Percentiles rank a stretch among this genome's conserved stretches.
These are phyloP conservation scores for Tolypocladium endophyticum DNA, from an alignment of 2,329 filamentous ascomycete genomes.

Conservation along the genomic window DNA sequence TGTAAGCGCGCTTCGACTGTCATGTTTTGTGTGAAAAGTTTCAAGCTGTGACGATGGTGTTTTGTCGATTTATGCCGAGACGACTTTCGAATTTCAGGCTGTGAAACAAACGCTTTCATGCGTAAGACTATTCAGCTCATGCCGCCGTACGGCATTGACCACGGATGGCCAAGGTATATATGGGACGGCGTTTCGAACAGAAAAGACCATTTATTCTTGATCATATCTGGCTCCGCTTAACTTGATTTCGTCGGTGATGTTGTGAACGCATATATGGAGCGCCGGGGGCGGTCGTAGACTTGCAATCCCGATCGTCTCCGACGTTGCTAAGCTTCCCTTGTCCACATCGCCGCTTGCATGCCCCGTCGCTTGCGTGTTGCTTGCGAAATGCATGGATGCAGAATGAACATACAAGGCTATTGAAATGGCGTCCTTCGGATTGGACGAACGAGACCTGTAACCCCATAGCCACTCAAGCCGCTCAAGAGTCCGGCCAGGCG, in stretches of 20 bases:
- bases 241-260: not conserved
- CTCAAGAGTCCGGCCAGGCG: too few species aligned
- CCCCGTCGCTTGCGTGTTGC: too few species aligned
- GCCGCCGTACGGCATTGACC: not conserved
- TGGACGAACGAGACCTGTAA: not conserved
- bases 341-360: not conserved
- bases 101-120: not conserved
- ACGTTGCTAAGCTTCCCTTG: not conserved
- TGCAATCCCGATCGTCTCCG: not conserved
- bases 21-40: not conserved
- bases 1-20: constrained; percentile 11
- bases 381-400: not conserved
- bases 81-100: not conserved
- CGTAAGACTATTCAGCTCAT: not conserved
- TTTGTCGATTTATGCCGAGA: not conserved
- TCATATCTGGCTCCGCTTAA: not conserved
- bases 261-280: too few species aligned
- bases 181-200: not conserved
- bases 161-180: not conserved
- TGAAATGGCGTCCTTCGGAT: not conserved
- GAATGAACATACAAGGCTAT: not conserved
- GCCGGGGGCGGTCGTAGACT: not conserved
- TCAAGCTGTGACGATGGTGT: not conserved
- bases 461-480: too few species aligned
- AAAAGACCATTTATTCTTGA: not conserved